phyloP scores from a whole-genome alignment of 2,329 filamentous ascomycete species.

The Knoxdaviesia proteae region DNA sequence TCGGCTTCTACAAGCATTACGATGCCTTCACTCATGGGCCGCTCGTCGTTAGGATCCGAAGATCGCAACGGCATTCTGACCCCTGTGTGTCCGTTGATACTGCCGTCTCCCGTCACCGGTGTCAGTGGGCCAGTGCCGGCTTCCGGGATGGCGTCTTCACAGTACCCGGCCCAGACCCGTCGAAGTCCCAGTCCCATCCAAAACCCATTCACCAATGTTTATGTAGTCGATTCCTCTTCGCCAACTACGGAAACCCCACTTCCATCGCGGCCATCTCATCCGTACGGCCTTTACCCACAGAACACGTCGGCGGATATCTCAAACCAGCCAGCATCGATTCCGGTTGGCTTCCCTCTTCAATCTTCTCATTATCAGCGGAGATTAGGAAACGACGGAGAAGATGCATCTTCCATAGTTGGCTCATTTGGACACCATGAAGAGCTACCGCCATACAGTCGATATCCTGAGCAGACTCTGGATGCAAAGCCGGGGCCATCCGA shows the following conservation, averaged over 20 bases:
- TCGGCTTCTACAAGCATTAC: no score
- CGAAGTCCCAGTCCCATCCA: slow-evolving; percentile 4
- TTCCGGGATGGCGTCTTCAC: slow-evolving; percentile 3
- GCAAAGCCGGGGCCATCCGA: slow-evolving; percentile 19
- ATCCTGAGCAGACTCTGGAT: slow-evolving; percentile 51
- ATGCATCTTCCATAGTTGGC: slow-evolving; percentile 69
- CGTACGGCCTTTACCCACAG: slow-evolving; percentile 71
- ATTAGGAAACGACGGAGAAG: slow-evolving; percentile 62
- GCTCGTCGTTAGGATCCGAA: not conserved
- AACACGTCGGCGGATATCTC: slow-evolving; percentile 37
- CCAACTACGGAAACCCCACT: slow-evolving; percentile 1
- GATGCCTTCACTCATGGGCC: no score
- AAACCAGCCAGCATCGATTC: slow-evolving; percentile 22
- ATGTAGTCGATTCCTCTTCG: not conserved
- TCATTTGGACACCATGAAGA: slow-evolving; percentile 80
- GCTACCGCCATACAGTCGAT: slow-evolving; percentile 76
- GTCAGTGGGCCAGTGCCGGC: not conserved
- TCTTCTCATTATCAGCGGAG: slow-evolving; percentile 48
- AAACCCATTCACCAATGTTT: slow-evolving; percentile 4
- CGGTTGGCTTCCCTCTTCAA: slow-evolving; percentile 54
- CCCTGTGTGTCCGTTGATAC: slow-evolving; percentile 1
- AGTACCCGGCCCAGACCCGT: slow-evolving; percentile 1
- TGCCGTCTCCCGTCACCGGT: not conserved
- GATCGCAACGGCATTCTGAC: slow-evolving; percentile 1
- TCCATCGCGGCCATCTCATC: slow-evolving; percentile 56